phyloP scores from a whole-genome alignment of 208 protist species.

The Endotrypanum monterogeii region DNA sequence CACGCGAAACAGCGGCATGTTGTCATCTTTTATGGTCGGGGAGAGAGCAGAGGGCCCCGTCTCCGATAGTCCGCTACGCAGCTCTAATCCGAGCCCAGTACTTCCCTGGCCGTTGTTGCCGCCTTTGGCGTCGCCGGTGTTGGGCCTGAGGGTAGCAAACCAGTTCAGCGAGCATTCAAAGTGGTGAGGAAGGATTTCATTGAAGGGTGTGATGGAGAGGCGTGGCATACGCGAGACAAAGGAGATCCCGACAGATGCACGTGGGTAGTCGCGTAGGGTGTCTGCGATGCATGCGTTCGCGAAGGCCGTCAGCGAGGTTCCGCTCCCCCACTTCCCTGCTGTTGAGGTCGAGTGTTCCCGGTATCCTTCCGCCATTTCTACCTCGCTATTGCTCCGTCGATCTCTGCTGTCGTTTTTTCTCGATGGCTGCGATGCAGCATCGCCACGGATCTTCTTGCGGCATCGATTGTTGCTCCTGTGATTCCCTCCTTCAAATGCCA shows the following conservation, averaged over 20 bases:
- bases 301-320: slow-evolving; percentile 36
- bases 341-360: neutral
- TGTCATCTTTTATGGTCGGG: neutral
- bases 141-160: slow-evolving; percentile 34
- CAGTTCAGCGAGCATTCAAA: slow-evolving; percentile 77
- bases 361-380: neutral
- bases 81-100: slow-evolving; percentile 2
- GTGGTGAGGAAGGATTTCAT: slow-evolving; percentile 37
- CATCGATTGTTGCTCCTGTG: slow-evolving; percentile 3
- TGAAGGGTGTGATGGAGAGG: slow-evolving; percentile 44
- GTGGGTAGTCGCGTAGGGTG: slow-evolving; percentile 36
- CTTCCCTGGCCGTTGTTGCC: neutral
- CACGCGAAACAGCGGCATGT: slow-evolving; percentile 39
- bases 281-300: slow-evolving; percentile 65
- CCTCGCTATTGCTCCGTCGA: neutral
- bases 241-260: slow-evolving; percentile 66
- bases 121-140: neutral
- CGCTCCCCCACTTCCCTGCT: neutral
- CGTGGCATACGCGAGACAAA: slow-evolving; percentile 42
- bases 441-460: neutral
- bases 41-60: neutral
- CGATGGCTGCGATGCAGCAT: neutral
- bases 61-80: slow-evolving; percentile 30
- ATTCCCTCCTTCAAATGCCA: slow-evolving; percentile 17
- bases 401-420: neutral